phyloP scores from a whole-genome alignment of 1,284 basidiomycete genomes.

The Sutorius eximius region DNA sequence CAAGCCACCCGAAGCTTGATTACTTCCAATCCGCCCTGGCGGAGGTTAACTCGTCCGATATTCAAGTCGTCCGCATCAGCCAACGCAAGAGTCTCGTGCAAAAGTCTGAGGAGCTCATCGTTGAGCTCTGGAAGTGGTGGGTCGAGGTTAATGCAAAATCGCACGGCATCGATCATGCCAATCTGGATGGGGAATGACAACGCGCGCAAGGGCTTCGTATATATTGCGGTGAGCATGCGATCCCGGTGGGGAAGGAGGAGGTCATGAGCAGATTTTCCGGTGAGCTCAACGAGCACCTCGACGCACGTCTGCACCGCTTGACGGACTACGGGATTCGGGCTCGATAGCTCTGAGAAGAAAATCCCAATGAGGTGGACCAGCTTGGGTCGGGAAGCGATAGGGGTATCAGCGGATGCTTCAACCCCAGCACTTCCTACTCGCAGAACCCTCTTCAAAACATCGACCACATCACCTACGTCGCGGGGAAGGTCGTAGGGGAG shows the following conservation, averaged over 20 bases:
- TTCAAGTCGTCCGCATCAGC: slow-evolving; percentile 94
- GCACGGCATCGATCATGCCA: slow-evolving; percentile 96
- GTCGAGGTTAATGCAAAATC: slow-evolving; percentile 84
- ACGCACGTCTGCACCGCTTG: slow-evolving; percentile 85
- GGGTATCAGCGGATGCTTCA: slow-evolving; percentile 43
- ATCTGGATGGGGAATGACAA: slow-evolving; percentile 96
- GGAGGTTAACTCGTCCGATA: slow-evolving; percentile 71
- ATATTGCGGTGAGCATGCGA: slow-evolving; percentile 87
- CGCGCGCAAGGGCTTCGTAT: slow-evolving; percentile 95
- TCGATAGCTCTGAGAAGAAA: slow-evolving; percentile 88
- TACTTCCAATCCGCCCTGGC: slow-evolving; percentile 83
- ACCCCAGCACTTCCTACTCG: slow-evolving; percentile 64
- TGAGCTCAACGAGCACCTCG: slow-evolving; percentile 75
- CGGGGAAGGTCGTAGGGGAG: slow-evolving; percentile 89
- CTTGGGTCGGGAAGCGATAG: slow-evolving; percentile 50
- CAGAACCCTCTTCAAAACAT: slow-evolving; percentile 79
- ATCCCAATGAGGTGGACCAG: slow-evolving; percentile 74
- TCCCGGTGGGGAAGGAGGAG: slow-evolving; percentile 86
- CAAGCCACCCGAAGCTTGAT: slow-evolving; percentile 94
- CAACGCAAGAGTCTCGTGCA: slow-evolving; percentile 93
- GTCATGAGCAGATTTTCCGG: slow-evolving; percentile 72
- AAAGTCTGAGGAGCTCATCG: slow-evolving; percentile 88
- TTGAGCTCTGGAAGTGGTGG: slow-evolving; percentile 89
- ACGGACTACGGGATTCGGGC: slow-evolving; percentile 85
- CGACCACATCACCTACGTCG: slow-evolving; percentile 78